Conservation (phyloP, 2,329 filamentous ascomycete species). For the Incumbomyces delicatus region DNA sequence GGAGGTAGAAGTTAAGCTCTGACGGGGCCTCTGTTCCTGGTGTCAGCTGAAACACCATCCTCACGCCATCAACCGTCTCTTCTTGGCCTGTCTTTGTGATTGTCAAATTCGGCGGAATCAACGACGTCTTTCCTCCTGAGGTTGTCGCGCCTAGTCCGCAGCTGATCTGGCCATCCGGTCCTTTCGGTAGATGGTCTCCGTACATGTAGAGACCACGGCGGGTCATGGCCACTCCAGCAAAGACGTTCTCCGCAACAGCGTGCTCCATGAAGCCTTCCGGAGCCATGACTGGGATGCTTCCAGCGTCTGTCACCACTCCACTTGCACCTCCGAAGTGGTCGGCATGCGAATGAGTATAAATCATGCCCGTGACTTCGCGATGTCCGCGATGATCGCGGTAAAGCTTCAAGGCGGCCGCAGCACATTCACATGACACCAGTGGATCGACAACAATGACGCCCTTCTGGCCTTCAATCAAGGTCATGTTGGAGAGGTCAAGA, state of each 20-base stretch:
- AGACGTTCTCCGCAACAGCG: constrained; percentile 31
- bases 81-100: constrained; percentile 28
- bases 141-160: constrained; percentile 27
- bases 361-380: constrained; percentile 25
- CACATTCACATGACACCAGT: constrained; percentile 29
- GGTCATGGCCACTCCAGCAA: constrained; percentile 32
- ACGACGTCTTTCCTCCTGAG: constrained; percentile 23
- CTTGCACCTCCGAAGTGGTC: constrained; percentile 31
- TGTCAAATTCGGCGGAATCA: constrained; percentile 28
- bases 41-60: constrained; percentile 33
- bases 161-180: constrained; percentile 26
- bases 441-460: constrained; percentile 33
- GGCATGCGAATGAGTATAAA: constrained; percentile 34
- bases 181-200: constrained; percentile 24
- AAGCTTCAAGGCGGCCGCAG: constrained; percentile 25
- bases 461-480: constrained; percentile 28
- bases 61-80: constrained; percentile 27
- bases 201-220: constrained; percentile 33
- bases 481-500: constrained; percentile 34
- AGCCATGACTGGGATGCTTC: constrained; percentile 17
- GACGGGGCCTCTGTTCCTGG: constrained; percentile 35
- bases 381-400: constrained; percentile 22
- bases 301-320: constrained; percentile 16
- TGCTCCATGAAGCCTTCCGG: constrained; percentile 33
- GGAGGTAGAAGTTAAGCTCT: constrained; percentile 35